Evolutionary conservation across 2,329 filamentous ascomycete species (phyloP), one percentile per base, ranked within the genome.

Genomic region (Keithomyces neogunnii): DNA sequence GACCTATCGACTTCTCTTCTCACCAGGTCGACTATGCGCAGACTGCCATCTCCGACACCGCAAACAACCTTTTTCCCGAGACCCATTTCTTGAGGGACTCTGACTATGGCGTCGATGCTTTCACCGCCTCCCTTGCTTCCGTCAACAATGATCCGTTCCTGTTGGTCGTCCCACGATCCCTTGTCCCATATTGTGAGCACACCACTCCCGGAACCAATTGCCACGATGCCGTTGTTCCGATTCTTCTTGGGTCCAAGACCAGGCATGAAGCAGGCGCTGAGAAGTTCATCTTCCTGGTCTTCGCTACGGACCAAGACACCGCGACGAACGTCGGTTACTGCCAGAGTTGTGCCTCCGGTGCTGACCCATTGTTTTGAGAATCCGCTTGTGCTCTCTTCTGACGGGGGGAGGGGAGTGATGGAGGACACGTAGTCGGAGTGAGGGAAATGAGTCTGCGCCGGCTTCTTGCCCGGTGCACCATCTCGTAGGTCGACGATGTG

Each of bases 281-380:
- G 76, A 53, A 97, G 72, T 68, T 97, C 89, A 57, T 96, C 91
- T 61, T 95, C 93, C 65, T 97, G 93, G 62, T 97, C 90, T 63
- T 96, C 93, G 58, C 89, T 96, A 53, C 86, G 86, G 3, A 91
- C 86, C 43, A 97, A 73, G 5, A 96, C 88, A 11, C 92, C 92
- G 46, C 88, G 79, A 29, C 92, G 82, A 44, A 96, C 74, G 65
- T 99, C 93, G 0, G 90, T 95, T 38, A 96, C 85, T 1, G 90
- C 89, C 26, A 99, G 73, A 0, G 92, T 97, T 2, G 89, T 92
- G 44, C 90, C 91, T 35, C 93, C 93, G 0, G 91, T 96, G 38
- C 87, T 93, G 49, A 96, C 80, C 87, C 90, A 99, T 70, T 97
- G 92, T 70, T 96, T 96, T 61, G 88, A 84, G 66, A 88, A 92